Evolutionary conservation across 345 rosid genomes (phyloP).

Genomic region (Lumnitzera littorea): DNA sequence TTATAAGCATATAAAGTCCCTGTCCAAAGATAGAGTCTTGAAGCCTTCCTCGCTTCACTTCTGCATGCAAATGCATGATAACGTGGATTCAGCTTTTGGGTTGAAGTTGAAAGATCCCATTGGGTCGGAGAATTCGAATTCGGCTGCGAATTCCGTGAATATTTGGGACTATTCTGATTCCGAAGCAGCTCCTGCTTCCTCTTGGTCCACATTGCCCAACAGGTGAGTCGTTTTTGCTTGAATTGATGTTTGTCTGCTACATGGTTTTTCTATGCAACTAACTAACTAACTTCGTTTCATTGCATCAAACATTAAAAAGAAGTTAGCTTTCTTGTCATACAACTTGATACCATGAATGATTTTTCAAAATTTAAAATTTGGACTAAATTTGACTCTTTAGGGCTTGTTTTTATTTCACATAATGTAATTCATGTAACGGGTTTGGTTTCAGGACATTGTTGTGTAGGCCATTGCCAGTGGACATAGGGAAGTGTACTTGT

Average conservation of each 20-base stretch:
- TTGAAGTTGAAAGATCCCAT: conserved; percentile 46
- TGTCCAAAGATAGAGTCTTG: conserved; percentile 47
- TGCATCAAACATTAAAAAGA: too few relatives aligned
- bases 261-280: not conserved
- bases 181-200: conserved; percentile 92
- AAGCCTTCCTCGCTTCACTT: conserved; percentile 73
- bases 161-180: conserved; percentile 94
- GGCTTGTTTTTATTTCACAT: too few relatives aligned
- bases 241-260: conserved; percentile 2
- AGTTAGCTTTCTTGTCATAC: too few relatives aligned
- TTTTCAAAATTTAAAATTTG: too few relatives aligned
- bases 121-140: conserved; percentile 52
- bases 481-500: conserved; percentile 85
- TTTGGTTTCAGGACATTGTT: conserved; percentile 55
- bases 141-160: conserved; percentile 33
- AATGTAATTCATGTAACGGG: too few relatives aligned
- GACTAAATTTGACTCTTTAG: too few relatives aligned
- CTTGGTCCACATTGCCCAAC: conserved; percentile 88
- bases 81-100: conserved; percentile 39
- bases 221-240: conserved; percentile 26
- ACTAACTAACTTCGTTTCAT: too few relatives aligned
- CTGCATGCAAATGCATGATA: conserved; percentile 76
- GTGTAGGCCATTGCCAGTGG: conserved; percentile 81
- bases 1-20: conserved; percentile 21
- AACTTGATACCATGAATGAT: too few relatives aligned